Base-by-base conservation (phyloP, 2,329 filamentous ascomycete species). In the Sporothrix mexicana region DNA sequence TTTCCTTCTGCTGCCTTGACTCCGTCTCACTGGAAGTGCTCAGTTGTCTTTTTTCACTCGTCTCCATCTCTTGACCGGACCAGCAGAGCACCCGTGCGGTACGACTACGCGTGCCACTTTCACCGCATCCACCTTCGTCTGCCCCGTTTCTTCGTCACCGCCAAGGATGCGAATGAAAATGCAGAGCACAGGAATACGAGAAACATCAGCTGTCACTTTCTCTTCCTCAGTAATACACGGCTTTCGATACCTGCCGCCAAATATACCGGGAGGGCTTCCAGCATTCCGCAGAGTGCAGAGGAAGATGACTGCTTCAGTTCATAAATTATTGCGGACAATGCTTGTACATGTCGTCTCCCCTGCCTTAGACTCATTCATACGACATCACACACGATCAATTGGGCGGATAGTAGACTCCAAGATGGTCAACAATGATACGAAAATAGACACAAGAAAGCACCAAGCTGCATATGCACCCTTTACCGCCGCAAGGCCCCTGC, bases 361-460 rank as follows among this genome's bases (percentile, higher is more conserved):
- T 51, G 45, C 13, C 41, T 49, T n/a, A n/a, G 25, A 30, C 23
- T 8, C 47, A 53, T 53, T 25, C 23, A 68, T 68, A n/a, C 51
- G 20, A 49, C 20, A 30, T 25, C 47, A 49, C 8, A 12, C 36
- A 45, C 59, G 36, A 23, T 45, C 30, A 64, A 13, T 45, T 10
- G 15, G 66, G 25, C 30, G 30, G 47, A 17, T 17, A 69, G 36
- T 57, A 36, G n/a, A 13, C 53, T 17, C 49, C 25, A 3, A 0
- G 20, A 20, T 25, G 41, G 68, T 36, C 41, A 69, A 20, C 17
- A 30, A 20, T 36, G 36, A 59, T 51, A 70, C 68, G 41, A 70
- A 59, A 70, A 70, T 61, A 71, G 69, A 64, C 55, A 64, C 55
- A 62, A 17, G 20, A 62, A 17, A 20, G 67, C 51, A 57, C 57